Evolutionary conservation across 768 basidiomycete species (phyloP).

Genomic region (Peribolospora baueri): DNA sequence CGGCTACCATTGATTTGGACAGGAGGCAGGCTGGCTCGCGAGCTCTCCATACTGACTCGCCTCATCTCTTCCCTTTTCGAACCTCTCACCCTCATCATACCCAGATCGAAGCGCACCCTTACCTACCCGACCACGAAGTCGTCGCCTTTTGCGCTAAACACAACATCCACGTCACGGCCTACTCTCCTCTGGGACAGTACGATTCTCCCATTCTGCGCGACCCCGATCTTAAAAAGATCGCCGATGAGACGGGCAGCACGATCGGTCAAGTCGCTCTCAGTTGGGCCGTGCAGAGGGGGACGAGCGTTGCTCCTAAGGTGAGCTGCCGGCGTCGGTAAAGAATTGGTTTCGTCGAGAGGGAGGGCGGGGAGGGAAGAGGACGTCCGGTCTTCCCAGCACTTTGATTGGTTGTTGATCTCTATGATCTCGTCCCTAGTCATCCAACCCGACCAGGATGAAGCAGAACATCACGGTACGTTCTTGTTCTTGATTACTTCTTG

Average conservation of each 20-base stretch:
- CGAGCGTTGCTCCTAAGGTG: constrained; percentile 12
- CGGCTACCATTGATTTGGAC: neutral
- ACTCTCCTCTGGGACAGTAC: constrained; percentile 18
- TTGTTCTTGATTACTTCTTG: neutral
- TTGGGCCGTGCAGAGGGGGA: constrained; percentile 11
- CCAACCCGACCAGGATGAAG: constrained; percentile 6
- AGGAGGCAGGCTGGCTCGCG: no score
- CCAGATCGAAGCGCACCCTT: constrained; percentile 39
- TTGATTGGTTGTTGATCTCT: neutral
- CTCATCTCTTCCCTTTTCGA: neutral
- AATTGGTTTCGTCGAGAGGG: neutral
- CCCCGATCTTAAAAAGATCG: constrained; percentile 18
- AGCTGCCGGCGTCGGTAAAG: neutral
- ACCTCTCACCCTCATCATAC: constrained; percentile 4
- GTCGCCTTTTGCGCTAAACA: constrained; percentile 30
- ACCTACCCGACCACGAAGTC: constrained; percentile 36
- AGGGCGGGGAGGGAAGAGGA: no score
- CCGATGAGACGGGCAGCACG: constrained; percentile 25
- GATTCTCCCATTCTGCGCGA: constrained; percentile 21
- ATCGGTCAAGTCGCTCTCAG: constrained; percentile 14
- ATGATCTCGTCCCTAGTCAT: neutral
- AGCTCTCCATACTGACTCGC: neutral
- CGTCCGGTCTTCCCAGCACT: neutral
- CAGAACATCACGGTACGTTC: constrained; percentile 5
- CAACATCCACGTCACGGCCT: constrained; percentile 41